Evolutionary conservation across 2,329 filamentous ascomycete species (phyloP).

Genomic region (Aspergillus alliaceus): DNA sequence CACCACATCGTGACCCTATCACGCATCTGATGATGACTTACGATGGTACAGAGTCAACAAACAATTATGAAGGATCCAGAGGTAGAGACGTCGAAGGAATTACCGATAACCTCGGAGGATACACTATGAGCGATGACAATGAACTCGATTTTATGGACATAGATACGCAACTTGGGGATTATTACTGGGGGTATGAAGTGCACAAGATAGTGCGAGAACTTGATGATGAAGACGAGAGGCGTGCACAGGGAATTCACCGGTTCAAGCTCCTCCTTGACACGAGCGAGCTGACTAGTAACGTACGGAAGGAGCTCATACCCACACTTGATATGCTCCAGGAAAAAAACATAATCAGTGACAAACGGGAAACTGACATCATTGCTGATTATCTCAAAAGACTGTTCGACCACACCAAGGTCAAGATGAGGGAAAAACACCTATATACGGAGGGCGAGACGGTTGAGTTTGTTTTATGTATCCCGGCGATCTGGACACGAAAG

Average conservation of each 20-base stretch:
- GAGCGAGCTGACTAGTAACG: background rate
- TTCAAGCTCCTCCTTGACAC: conserved; percentile 4
- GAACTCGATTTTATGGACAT: background rate
- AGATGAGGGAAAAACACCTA: background rate
- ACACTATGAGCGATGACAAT: background rate
- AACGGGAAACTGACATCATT: background rate
- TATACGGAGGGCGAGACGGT: background rate
- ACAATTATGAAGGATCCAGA: too few relatives aligned
- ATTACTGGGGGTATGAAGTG: conserved; percentile 4
- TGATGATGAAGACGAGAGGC: background rate
- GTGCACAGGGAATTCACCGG: background rate
- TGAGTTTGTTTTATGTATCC: conserved; percentile 1
- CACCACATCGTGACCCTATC: background rate
- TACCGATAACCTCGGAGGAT: background rate
- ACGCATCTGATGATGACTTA: background rate
- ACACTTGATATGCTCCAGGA: background rate
- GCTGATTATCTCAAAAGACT: background rate
- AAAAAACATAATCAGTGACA: background rate
- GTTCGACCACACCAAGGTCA: background rate
- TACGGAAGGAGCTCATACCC: background rate
- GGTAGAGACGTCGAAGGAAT: background rate
- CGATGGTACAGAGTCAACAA: background rate
- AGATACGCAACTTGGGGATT: background rate
- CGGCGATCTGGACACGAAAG: conserved; percentile 2
- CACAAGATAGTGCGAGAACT: background rate